Base-by-base conservation (phyloP, 805 yeast genomes). In the Myxozyma udenii region DNA sequence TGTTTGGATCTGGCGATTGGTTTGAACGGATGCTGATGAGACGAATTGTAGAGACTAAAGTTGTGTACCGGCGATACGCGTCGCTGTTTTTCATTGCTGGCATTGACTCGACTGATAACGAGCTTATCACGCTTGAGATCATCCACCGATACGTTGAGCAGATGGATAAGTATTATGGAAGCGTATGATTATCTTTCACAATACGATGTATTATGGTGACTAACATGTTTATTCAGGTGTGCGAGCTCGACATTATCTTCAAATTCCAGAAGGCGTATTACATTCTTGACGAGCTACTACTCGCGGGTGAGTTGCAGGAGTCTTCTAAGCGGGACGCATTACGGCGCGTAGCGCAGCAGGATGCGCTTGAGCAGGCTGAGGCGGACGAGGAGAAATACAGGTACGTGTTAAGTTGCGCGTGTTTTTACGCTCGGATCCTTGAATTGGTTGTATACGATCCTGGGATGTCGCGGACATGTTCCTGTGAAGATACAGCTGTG, bases 211-310 rank as follows among this genome's bases (percentile, higher is more conserved):
- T 3, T 24, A 12, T 18, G 12, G 18, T 35, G 14, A 33, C n/a
- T 24, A 16, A 36, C 24, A 9, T 9, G 35, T 25, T 5, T 23
- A 9, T 35, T 3, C 23, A 53, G 57, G 57, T 53, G 19, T 89
- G 97, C 70, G 98, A 93, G 68, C 74, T 93, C 63, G 98, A 93
- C 71, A 93, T 93, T 57, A 93, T 93, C 44, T 93, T 93, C 78
- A 93, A 95, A 64, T 93, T 93, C 71, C 87, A 86, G 62, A 85
- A 87, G 66, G 97, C 98, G 0, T 93, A 93, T 68, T 86, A 87
- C 69, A 84, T 93, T 11, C 73, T 93, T 58, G 96, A 93, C 68
- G 98, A 93, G 67, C 74, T 93, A 61, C 69, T 93, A 44, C 77
- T 91, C 56, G 96, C 90, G 61, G 98, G 98, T 0, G 83, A 84